Percentiles rank a stretch among this genome's conserved stretches.
phyloP scores from a whole-genome alignment of 2,329 filamentous ascomycete species.

The Fusarium chaquense region DNA sequence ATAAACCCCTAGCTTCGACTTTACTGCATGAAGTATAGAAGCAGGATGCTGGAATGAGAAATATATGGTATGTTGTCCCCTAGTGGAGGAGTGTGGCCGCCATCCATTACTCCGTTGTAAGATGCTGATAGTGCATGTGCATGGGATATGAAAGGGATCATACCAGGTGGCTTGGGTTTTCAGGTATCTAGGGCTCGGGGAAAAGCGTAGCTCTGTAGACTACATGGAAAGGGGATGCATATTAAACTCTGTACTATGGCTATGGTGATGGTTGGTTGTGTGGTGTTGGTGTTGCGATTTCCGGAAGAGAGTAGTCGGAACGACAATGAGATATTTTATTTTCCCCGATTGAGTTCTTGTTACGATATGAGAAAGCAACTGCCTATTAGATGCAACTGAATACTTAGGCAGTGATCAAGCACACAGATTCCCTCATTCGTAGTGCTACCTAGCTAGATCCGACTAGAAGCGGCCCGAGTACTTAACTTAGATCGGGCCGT shows the following conservation, averaged over 20 bases:
- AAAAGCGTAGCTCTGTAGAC: conserved; percentile 31
- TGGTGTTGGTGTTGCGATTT: background rate
- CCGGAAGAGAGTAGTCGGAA: conserved; percentile 12
- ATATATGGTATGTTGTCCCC: background rate
- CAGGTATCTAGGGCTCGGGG: conserved; percentile 8
- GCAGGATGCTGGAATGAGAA: conserved; percentile 20
- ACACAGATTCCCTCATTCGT: background rate
- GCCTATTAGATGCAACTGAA: conserved; percentile 7
- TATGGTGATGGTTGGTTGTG: conserved; percentile 1
- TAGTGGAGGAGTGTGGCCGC: conserved; percentile 16
- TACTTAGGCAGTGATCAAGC: conserved; percentile 3
- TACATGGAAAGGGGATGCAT: conserved; percentile 15
- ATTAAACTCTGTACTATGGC: conserved; percentile 33
- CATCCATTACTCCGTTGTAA: background rate
- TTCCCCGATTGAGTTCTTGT: background rate
- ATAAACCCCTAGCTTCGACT: background rate
- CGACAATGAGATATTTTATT: conserved; percentile 33
- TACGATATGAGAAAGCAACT: conserved; percentile 10
- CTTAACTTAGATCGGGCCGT: conserved; percentile 36
- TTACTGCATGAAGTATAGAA: conserved; percentile 3
- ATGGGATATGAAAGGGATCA: conserved; percentile 15
- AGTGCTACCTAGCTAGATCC: background rate
- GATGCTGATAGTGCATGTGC: conserved; percentile 1
- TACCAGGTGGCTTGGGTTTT: conserved; percentile 32
- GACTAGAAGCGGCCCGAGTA: conserved; percentile 41